Evolutionary conservation across 805 yeast species (phyloP), one percentile per base, ranked within the genome.

Genomic region (Zygosaccharomyces bailii): DNA sequence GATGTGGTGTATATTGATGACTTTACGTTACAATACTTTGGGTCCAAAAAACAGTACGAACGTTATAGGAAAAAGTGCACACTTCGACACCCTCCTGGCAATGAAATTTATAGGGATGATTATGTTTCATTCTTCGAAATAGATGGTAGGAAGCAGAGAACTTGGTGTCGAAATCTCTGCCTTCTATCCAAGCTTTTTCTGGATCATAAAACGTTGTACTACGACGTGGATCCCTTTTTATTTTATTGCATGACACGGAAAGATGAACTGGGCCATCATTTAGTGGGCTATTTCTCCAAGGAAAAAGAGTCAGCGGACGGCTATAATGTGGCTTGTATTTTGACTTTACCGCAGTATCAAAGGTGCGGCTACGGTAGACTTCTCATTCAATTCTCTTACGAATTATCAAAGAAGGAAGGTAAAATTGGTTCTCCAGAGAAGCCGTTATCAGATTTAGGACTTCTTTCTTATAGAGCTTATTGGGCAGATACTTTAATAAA

Each of bases 351-450:
- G 2, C 96, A 93, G 59, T 93, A 91, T 68, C 99, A 93, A 66
- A 78, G 96, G 57, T 86, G 78, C 68, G 99, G 99, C 1, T 93
- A 79, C 64, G 99, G 99, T 50, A 83, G 90, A 54, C 71, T 93
- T 31, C 73, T 93, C 51, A 93, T 93, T 56, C 96, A 91, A 57
- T 91, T 93, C 61, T 87, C 96, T 3, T 93, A 93, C 63, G 95
- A 86, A 70, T 70, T 93, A 34, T 85, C 96, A 2, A 82, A 84
- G 57, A 84, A 81, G 42, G 99, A 93, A 59, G 81, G 84, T 42
- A 93, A 93, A 63, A 79, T 82, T 3, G 99, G 99, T 1, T 88
- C 96, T 0, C 99, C 99, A 0, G 99, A 93, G 67, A 93, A 93
- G 60, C 99, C 99, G 2, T 72, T 93, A 17, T 86, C 96, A 0